A percentile compares a stretch with the other conserved stretches of the same genome.
Evolutionary conservation across 1,139 yeast species (phyloP).

Genomic region (Oligophagozyma castellii): DNA sequence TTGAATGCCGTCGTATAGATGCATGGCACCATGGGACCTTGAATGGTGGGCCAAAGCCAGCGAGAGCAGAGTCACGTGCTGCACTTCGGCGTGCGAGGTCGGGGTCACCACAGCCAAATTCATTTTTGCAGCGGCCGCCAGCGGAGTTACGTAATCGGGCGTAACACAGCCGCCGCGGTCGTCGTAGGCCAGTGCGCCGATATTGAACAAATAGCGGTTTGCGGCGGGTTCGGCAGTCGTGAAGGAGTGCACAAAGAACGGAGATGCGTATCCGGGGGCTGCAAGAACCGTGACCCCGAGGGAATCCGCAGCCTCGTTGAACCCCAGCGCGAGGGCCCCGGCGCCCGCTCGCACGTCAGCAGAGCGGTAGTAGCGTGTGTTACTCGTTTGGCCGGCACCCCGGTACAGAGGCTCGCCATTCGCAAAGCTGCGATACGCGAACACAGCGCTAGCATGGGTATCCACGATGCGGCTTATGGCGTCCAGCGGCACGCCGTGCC

Average conservation of each 20-base stretch:
- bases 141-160: conserved; percentile 54
- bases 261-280: conserved; percentile 55
- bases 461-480: conserved; percentile 55
- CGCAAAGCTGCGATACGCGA: conserved; percentile 57
- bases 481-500: conserved; percentile 4
- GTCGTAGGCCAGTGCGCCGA: conserved; percentile 63
- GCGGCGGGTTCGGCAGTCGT: conserved; percentile 31
- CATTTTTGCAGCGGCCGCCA: conserved; percentile 49
- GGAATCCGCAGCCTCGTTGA: conserved; percentile 31
- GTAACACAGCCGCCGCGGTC: conserved; percentile 36
- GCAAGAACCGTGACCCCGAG: conserved; percentile 36
- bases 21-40: conserved; percentile 17
- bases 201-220: conserved; percentile 47
- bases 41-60: conserved; percentile 47
- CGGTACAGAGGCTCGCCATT: conserved; percentile 48
- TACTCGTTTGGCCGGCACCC: conserved; percentile 32
- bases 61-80: conserved; percentile 53
- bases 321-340: conserved; percentile 67
- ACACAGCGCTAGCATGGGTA: conserved; percentile 47
- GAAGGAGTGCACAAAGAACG: conserved; percentile 31
- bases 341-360: conserved; percentile 79
- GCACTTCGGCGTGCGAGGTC: conserved; percentile 46
- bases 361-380: too few species aligned
- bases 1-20: conserved; percentile 50
- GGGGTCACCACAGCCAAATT: conserved; percentile 68